A percentile compares a stretch with the other conserved stretches of the same genome.
phyloP scores from a whole-genome alignment of 129 eudicot species.

The Pseudognaphalium luteoalbum region DNA sequence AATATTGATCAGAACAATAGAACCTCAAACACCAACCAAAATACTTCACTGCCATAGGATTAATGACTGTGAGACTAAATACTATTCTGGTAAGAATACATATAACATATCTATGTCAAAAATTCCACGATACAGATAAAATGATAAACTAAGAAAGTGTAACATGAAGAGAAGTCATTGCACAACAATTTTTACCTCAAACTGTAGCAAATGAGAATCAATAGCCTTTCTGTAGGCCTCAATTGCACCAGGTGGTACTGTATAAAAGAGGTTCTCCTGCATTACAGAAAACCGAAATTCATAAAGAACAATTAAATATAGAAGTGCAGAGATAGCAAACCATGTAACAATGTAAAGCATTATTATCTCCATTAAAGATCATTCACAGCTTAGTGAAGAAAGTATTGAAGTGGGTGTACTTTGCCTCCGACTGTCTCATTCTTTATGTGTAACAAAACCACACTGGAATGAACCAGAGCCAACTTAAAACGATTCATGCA shows the following conservation, averaged over 20 bases:
- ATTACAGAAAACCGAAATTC: conserved; percentile 10
- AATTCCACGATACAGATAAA: conserved; percentile 3
- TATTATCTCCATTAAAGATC: neutral
- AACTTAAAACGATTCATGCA: neutral
- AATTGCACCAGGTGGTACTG: conserved; percentile 76
- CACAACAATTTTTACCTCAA: conserved; percentile 50
- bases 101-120: neutral
- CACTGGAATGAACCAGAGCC: neutral
- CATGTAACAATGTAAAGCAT: neutral
- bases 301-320: neutral
- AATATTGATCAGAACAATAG: neutral
- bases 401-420: neutral
- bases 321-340: conserved; percentile 7
- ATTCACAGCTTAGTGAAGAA: neutral
- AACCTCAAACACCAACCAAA: neutral
- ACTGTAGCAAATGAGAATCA: conserved; percentile 59
- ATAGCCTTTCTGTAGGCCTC: conserved; percentile 74
- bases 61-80: neutral
- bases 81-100: neutral
- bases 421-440: neutral
- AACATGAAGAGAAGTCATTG: neutral
- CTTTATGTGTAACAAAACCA: neutral
- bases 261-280: conserved; percentile 87
- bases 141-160: neutral
- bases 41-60: neutral